phyloP scores from a whole-genome alignment of 305 asterid species.

The Plantago coronopus region DNA sequence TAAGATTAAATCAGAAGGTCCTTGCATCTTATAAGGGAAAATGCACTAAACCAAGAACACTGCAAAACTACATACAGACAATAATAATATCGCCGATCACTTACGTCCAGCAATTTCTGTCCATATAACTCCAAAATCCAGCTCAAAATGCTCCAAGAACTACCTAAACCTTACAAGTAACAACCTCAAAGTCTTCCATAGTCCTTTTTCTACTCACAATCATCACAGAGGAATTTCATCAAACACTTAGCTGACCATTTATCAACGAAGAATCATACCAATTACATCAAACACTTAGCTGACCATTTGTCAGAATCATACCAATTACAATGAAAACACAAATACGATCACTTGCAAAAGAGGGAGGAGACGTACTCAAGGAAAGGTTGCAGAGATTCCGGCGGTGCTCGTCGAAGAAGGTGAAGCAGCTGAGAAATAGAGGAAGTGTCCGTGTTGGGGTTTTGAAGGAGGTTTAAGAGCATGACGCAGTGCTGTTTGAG shows the following conservation, averaged over 20 bases:
- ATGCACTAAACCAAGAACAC: too few species aligned
- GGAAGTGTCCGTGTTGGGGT: conserved; percentile 41
- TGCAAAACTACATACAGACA: too few species aligned
- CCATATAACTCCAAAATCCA: too few species aligned
- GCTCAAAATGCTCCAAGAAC: too few species aligned
- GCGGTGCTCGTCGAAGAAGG: conserved; percentile 50
- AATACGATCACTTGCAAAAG: conserved; percentile 1
- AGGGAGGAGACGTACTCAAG: conserved; percentile 49
- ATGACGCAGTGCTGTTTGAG: conserved; percentile 56
- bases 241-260: neutral
- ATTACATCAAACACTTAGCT: neutral
- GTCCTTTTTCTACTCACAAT: neutral
- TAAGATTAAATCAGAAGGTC: too few species aligned
- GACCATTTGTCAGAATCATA: neutral
- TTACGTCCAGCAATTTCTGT: too few species aligned
- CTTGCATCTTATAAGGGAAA: too few species aligned
- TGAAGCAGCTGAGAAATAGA: conserved; percentile 48
- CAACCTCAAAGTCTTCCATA: neutral
- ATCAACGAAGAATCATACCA: conserved; percentile 12
- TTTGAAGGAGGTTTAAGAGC: conserved; percentile 58
- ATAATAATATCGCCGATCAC: too few species aligned
- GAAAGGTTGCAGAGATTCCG: conserved; percentile 56
- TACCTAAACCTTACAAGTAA: neutral
- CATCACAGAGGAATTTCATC: neutral
- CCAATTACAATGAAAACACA: conserved; percentile 7